Evolutionary conservation across 495 filamentous ascomycete genomes (phyloP).

Genomic region (Neurospora sp.): DNA sequence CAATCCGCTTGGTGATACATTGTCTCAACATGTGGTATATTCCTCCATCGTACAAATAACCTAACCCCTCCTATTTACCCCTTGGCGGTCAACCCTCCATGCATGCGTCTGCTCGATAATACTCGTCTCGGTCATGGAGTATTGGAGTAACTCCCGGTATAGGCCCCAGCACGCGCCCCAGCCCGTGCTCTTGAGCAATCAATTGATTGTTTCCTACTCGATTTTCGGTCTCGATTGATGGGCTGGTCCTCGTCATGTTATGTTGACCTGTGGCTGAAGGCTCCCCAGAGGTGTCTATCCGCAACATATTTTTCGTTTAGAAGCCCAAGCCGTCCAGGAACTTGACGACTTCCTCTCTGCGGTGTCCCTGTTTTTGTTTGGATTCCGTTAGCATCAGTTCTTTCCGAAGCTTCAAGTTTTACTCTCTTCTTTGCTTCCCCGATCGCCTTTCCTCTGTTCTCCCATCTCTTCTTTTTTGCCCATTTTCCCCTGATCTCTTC

Average conservation of each 20-base stretch:
- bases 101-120: not conserved
- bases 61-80: not conserved
- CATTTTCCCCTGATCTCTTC: too few relatives aligned
- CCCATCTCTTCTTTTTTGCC: too few relatives aligned
- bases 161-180: not conserved
- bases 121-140: not conserved
- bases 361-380: constrained; percentile 6
- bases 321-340: constrained; percentile 6
- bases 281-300: not conserved
- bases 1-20: not conserved
- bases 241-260: not conserved
- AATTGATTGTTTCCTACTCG: not conserved
- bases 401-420: not conserved
- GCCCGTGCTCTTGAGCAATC: not conserved
- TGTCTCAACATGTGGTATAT: not conserved
- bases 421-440: too few relatives aligned
- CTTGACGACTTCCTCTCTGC: not conserved
- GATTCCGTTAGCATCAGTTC: not conserved
- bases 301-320: not conserved
- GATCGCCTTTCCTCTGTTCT: not conserved
- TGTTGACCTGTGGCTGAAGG: not conserved
- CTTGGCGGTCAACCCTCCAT: not conserved
- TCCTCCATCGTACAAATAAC: not conserved
- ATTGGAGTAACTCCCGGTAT: not conserved
- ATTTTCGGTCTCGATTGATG: not conserved